A percentile compares a stretch with the other conserved stretches of the same genome.
phyloP scores from a whole-genome alignment of 306 rosid species.

The Luffa aegyptiaca region DNA sequence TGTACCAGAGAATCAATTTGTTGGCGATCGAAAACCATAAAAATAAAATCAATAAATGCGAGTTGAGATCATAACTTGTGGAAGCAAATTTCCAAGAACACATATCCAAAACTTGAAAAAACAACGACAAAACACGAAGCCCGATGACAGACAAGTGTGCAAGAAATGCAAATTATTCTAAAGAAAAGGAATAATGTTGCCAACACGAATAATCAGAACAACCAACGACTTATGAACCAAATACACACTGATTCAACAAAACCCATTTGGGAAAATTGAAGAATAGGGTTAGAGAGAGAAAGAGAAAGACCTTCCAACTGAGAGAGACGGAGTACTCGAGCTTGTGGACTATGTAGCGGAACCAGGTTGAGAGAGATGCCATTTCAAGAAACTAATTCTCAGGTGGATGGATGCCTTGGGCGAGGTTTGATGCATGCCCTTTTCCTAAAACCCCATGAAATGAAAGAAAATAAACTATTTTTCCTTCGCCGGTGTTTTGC shows the following conservation, averaged over 20 bases:
- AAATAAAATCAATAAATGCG: not conserved
- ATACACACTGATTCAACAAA: not conserved
- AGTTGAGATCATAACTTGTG: not conserved
- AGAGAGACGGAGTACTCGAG: constrained; percentile 41
- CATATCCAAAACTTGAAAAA: not conserved
- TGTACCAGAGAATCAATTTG: not conserved
- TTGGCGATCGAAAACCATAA: not conserved
- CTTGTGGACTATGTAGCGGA: constrained; percentile 44
- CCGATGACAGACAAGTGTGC: not conserved
- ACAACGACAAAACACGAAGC: not conserved
- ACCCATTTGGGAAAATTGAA: not conserved
- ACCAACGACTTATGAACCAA: too few relatives aligned
- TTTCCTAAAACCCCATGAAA: constrained; percentile 14
- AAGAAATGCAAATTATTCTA: not conserved
- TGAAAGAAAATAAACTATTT: not conserved
- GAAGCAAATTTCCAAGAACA: not conserved
- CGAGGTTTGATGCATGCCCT: constrained; percentile 1
- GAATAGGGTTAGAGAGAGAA: not conserved
- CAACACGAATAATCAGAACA: not conserved
- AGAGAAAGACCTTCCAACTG: constrained; percentile 46
- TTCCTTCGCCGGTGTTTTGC: not conserved
- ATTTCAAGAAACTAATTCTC: constrained; percentile 16
- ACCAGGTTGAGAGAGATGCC: constrained; percentile 51
- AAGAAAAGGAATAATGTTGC: not conserved
- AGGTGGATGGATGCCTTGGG: not conserved